A percentile compares a stretch with the other conserved stretches of the same genome.
These are phyloP conservation scores for Amanita molliuscula DNA, from an alignment of 768 basidiomycete species.

Conservation along the genomic window DNA sequence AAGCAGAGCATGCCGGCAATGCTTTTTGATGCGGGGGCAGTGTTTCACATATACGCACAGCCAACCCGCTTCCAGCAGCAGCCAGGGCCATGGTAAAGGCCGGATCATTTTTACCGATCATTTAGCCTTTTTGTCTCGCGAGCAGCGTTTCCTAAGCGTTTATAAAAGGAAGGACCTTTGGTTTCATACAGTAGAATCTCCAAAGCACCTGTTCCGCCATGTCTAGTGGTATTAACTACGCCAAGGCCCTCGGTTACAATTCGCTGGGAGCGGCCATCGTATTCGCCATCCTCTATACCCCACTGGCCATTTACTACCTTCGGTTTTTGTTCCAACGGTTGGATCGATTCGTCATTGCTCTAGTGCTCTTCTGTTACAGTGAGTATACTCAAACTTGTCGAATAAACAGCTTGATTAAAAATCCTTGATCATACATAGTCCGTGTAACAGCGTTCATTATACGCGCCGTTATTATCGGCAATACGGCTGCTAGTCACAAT, in stretches of 20 bases:
- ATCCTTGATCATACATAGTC: constrained; percentile 20
- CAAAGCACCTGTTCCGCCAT: neutral
- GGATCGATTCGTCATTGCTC: constrained; percentile 15
- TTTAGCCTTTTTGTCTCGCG: too few species aligned
- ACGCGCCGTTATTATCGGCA: constrained; percentile 25
- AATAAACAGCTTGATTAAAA: neutral
- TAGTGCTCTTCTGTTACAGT: constrained; percentile 30
- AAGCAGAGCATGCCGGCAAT: too few species aligned
- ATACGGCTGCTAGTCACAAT: constrained; percentile 19
- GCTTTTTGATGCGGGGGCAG: too few species aligned
- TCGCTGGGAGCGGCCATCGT: constrained; percentile 24
- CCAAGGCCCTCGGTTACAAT: constrained; percentile 20
- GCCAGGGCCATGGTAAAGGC: too few species aligned
- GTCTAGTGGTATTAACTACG: constrained; percentile 19
- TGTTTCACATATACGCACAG: too few species aligned
- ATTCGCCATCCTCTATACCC: constrained; percentile 24
- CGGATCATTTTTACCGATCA: too few species aligned
- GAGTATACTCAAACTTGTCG: constrained; percentile 9
- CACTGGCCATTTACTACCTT: constrained; percentile 20
- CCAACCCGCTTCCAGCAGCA: too few species aligned
- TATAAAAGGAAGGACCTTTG: neutral
- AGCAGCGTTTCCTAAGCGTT: neutral
- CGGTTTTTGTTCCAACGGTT: constrained; percentile 15
- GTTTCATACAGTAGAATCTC: neutral
- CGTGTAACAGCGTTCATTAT: constrained; percentile 29